Base-by-base conservation (phyloP, 495 filamentous ascomycete species). In the Tuber umbilicatum region DNA sequence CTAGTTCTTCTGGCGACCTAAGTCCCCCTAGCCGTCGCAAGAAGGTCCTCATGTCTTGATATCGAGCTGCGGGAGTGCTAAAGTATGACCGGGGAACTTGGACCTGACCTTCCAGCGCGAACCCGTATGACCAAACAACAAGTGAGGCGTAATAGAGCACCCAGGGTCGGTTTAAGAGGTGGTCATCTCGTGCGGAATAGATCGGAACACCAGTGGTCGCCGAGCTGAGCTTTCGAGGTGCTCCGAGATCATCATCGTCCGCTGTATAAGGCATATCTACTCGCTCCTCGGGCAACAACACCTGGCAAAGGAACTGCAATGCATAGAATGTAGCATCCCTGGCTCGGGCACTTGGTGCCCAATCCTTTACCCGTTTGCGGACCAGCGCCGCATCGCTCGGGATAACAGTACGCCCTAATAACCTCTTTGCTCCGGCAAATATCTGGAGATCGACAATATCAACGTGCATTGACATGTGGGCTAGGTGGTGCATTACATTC, bases 391-490 rank as follows among this genome's bases (percentile, higher is more conserved):
- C 90, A 84, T 99, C 95, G 73, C 91, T 89, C 5, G 88, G 85
- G 0, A 92, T 92, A 79, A 97, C 95, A 1, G 91, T 90, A 41
- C 94, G 90, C 16, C 96, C 94, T 45, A 99, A 88, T 16, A 97
- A 86, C 35, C 94, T 86, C 73, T 90, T 89, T 0, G 94, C 93
- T 3, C 93, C 90, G 14, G 94, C 95, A 82, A 96, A 97, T 75
- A 98, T 95, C 83, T 97, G 95, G 81, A 94, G 94, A 82, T 97
- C 94, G n/a, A 94, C 92, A 68, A 98, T 92, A 81, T 98, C 95
- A 14, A 97, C 94, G 82, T 98, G 94, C 87, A 97, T 97, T 5
- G 92, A 93, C 93, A 99, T 97, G 82, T 99, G 95, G 4, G 95
- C 96, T 14, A 99, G 85, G 75, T 94, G 92, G 81, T 99, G 94